Base-by-base conservation (phyloP, 1,139 yeast species). In the Blastobotrys petasosporus region DNA sequence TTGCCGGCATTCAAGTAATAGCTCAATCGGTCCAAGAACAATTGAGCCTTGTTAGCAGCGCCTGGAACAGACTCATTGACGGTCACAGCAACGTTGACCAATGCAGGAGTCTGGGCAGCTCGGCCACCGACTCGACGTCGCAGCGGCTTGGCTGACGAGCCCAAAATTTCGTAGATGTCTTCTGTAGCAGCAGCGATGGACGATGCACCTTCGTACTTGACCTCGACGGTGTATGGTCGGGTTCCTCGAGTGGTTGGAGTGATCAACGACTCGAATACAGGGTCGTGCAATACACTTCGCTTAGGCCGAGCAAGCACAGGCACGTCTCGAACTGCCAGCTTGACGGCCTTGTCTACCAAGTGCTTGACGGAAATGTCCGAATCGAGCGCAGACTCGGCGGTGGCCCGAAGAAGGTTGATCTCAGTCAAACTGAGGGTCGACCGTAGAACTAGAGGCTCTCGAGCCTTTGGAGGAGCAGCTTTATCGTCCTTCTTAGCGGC, bases 261-360 rank as follows among this genome's bases (percentile, higher is more conserved):
- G 41, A 83, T 57, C 52, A 85, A 67, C 36, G 77, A 84, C 58
- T 83, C 92, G 59, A 85, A 85, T 12, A 79, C 55, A 32, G 82
- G 80, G 54, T 80, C 85, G 47, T 67, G 80, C 80, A 43, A 82
- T 71, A 51, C 64, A 47, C 47, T 60, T 51, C 32, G 66, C 58
- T 45, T 75, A 67, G 66, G 71, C 67, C 54, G 69, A 69, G 52
- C 67, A 59, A 16, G 77, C 72, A 57, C 68, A 72, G 46, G 73
- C 63, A 56, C 55, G 39, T 62, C 66, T 23, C 48, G 42, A 47
- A 70, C 65, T 1, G 77, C 69, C 44, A 64, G 56, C 47, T 62
- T 58, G 15, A 71, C 61, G 1, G 76, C 75, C 52, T 64, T 64
- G 10, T 61, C 57, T 35, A 71, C 66, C 49, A 68, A 58, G 17